These are phyloP conservation scores for Termitomyces sp. DNA, from an alignment of 768 basidiomycete genomes.

Conservation along the genomic window DNA sequence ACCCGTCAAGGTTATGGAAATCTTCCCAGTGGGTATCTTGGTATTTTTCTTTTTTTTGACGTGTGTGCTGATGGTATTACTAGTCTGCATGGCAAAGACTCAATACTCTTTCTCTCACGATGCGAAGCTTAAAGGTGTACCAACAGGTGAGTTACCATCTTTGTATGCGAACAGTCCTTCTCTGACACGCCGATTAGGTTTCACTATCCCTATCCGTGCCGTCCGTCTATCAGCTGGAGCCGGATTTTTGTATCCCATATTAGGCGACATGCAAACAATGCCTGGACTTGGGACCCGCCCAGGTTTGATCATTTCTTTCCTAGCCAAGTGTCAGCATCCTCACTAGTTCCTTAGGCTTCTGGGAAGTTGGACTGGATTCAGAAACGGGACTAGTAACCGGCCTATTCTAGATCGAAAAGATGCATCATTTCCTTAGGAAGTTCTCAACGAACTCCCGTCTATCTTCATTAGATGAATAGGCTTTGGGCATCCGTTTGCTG, in stretches of 20 bases:
- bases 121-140: slow-evolving; percentile 84
- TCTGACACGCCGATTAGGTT: slow-evolving; percentile 43
- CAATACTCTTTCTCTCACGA: slow-evolving; percentile 98
- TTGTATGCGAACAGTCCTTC: not conserved
- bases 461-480: slow-evolving; percentile 15
- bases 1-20: slow-evolving; percentile 81
- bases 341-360: slow-evolving; percentile 55
- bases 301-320: slow-evolving; percentile 34
- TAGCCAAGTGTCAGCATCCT: slow-evolving; percentile 4
- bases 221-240: slow-evolving; percentile 90
- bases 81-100: slow-evolving; percentile 97
- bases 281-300: slow-evolving; percentile 92
- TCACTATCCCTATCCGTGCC: slow-evolving; percentile 87
- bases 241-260: slow-evolving; percentile 91
- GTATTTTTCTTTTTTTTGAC: not conserved
- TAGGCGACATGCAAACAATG: slow-evolving; percentile 99
- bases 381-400: slow-evolving; percentile 81
- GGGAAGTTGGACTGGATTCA: slow-evolving; percentile 82
- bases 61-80: slow-evolving; percentile 13
- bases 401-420: slow-evolving; percentile 54
- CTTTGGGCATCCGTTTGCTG: slow-evolving; percentile 1
- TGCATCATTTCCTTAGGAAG: slow-evolving; percentile 1
- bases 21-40: slow-evolving; percentile 61
- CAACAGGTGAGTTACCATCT: slow-evolving; percentile 48
- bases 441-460: slow-evolving; percentile 20